These are phyloP conservation scores for Quercus gilva DNA, from an alignment of 306 rosid genomes.

Conservation along the genomic window DNA sequence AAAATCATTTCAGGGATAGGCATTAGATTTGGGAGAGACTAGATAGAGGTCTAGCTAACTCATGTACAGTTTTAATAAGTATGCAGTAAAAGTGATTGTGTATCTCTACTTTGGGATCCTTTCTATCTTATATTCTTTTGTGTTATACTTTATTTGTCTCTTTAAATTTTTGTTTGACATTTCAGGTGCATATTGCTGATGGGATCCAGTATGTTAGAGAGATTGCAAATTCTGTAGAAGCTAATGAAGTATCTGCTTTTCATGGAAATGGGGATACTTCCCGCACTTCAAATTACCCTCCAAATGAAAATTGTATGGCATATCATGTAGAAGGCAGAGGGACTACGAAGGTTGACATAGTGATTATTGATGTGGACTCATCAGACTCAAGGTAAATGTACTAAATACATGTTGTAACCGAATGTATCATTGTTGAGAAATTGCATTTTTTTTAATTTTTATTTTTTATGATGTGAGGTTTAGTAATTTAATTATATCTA, in stretches of 20 bases:
- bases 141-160: background rate
- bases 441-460: background rate
- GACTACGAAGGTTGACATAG: slow-evolving; percentile 58
- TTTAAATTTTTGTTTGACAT: slow-evolving; percentile 16
- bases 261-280: slow-evolving; percentile 20
- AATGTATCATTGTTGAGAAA: slow-evolving; percentile 5
- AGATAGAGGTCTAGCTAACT: background rate
- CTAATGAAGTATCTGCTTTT: slow-evolving; percentile 19
- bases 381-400: slow-evolving; percentile 76
- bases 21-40: too few species aligned
- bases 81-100: background rate
- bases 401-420: slow-evolving; percentile 11
- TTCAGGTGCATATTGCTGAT: slow-evolving; percentile 87
- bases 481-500: slow-evolving; percentile 15
- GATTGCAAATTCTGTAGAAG: slow-evolving; percentile 26
- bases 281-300: slow-evolving; percentile 14
- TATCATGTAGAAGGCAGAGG: slow-evolving; percentile 32
- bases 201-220: slow-evolving; percentile 75
- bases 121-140: background rate
- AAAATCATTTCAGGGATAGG: too few species aligned
- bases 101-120: background rate
- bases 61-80: background rate
- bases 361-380: slow-evolving; percentile 88
- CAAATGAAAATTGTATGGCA: slow-evolving; percentile 26
- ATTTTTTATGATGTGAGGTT: background rate